A percentile compares a stretch with the other conserved stretches of the same genome.
Evolutionary conservation across 176 grass and related monocot species (phyloP).

Genomic region (Puya raimondii): DNA sequence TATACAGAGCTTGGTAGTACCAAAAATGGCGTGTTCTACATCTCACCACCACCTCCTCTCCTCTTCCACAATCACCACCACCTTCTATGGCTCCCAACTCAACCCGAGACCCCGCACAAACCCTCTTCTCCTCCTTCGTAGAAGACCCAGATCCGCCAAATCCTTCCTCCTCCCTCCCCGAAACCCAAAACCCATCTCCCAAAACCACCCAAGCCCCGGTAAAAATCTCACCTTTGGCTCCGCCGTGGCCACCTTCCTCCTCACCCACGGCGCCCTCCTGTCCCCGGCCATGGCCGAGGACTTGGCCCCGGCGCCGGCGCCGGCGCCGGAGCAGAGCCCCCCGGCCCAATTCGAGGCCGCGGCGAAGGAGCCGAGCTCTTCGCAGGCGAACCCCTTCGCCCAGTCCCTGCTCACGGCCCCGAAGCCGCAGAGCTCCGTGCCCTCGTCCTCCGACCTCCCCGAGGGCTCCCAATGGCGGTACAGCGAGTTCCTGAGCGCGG

Average conservation of each 20-base stretch:
- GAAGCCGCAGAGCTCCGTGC: constrained; percentile 13
- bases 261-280: constrained; percentile 14
- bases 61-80: constrained; percentile 59
- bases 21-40: constrained; percentile 20
- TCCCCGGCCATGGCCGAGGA: constrained; percentile 44
- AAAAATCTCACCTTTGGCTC: constrained; percentile 6
- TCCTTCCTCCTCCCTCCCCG: constrained; percentile 28
- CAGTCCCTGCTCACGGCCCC: constrained; percentile 55
- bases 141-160: constrained; percentile 19
- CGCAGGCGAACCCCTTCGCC: constrained; percentile 57
- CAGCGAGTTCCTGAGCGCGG: constrained; percentile 87
- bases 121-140: constrained; percentile 27
- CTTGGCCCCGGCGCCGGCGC: constrained; percentile 8
- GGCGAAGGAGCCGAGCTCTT: constrained; percentile 23
- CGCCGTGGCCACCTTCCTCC: constrained; percentile 30
- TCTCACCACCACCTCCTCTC: constrained; percentile 67
- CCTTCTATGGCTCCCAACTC: constrained; percentile 42
- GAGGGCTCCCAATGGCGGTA: constrained; percentile 85
- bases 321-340: neutral
- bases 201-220: neutral
- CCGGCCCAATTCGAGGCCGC: constrained; percentile 42
- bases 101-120: constrained; percentile 16
- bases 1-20: neutral
- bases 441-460: constrained; percentile 41
- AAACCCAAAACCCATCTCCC: neutral